phyloP scores from a whole-genome alignment of 768 basidiomycete species.

The Russula abietina region DNA sequence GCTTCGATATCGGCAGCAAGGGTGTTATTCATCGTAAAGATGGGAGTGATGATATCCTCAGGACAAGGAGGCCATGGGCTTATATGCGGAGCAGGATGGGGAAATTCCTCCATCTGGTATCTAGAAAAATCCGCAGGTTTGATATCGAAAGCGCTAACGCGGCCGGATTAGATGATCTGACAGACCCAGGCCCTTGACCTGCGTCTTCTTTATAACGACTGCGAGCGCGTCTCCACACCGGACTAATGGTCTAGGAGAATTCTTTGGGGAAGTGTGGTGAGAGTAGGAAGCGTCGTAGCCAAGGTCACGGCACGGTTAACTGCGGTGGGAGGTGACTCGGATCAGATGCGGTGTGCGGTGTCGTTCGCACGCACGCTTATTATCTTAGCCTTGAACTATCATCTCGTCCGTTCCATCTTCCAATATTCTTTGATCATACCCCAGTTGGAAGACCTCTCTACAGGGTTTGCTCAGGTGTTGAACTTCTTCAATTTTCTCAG shows the following conservation, averaged over 20 bases:
- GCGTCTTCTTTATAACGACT: not conserved
- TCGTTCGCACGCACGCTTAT: not conserved
- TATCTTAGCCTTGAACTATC: not conserved
- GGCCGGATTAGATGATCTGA: not conserved
- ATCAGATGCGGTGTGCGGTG: not conserved
- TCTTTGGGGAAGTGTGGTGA: not conserved
- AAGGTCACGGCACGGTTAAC: not conserved
- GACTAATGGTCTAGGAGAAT: not conserved
- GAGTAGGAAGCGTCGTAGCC: not conserved
- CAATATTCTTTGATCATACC: conserved; percentile 27
- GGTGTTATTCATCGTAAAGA: not conserved
- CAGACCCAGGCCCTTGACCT: conserved; percentile 9
- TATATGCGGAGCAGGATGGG: conserved; percentile 3
- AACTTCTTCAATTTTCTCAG: conserved; percentile 36
- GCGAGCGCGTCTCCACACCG: not conserved
- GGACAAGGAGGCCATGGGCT: not conserved
- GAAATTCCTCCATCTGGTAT: not conserved
- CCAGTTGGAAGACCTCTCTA: conserved; percentile 29
- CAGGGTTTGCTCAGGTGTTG: conserved; percentile 49
- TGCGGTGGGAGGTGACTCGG: not conserved
- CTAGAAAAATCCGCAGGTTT: not conserved
- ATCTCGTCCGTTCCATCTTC: conserved; percentile 5
- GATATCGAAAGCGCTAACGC: not conserved
- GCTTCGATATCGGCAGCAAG: not conserved
- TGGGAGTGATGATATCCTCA: not conserved